These are phyloP conservation scores for Phytophthora pisi DNA, from an alignment of 352 stramenopile species.

Conservation along the genomic window DNA sequence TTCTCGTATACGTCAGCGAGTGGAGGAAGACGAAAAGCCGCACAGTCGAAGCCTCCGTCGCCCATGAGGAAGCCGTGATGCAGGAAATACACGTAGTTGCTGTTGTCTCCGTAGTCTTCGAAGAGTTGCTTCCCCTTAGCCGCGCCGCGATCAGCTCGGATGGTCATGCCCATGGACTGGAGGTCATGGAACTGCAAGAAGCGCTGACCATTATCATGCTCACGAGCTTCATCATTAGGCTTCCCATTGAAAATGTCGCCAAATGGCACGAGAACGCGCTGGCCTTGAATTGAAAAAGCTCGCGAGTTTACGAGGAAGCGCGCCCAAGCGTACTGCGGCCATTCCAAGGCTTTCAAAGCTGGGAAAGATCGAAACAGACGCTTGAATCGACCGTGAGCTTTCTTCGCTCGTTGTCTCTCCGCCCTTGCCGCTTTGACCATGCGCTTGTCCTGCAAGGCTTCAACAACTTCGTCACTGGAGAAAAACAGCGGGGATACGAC, in stretches of 20 bases:
- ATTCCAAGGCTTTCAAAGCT: not conserved
- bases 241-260: slow-evolving; percentile 89
- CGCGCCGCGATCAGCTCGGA: slow-evolving; percentile 71
- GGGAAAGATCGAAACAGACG: slow-evolving; percentile 40
- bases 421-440: slow-evolving; percentile 36
- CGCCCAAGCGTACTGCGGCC: slow-evolving; percentile 45
- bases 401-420: slow-evolving; percentile 36
- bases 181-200: slow-evolving; percentile 73
- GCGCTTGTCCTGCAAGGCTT: slow-evolving; percentile 54
- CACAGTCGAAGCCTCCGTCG: slow-evolving; percentile 91
- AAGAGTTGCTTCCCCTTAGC: slow-evolving; percentile 67
- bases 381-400: slow-evolving; percentile 48
- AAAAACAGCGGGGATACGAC: slow-evolving; percentile 52
- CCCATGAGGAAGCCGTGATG: slow-evolving; percentile 92
- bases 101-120: slow-evolving; percentile 96
- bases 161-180: slow-evolving; percentile 42
- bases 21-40: slow-evolving; percentile 42
- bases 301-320: slow-evolving; percentile 76
- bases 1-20: slow-evolving; percentile 12
- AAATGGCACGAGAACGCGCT: slow-evolving; percentile 85
- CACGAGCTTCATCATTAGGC: slow-evolving; percentile 33
- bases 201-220: slow-evolving; percentile 47
- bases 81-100: slow-evolving; percentile 89
- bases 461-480: slow-evolving; percentile 21
- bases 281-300: slow-evolving; percentile 77